Evolutionary conservation across 1,139 yeast species (phyloP), one percentile per base, ranked within the genome.

Genomic region (Kodamaea derodonti): DNA sequence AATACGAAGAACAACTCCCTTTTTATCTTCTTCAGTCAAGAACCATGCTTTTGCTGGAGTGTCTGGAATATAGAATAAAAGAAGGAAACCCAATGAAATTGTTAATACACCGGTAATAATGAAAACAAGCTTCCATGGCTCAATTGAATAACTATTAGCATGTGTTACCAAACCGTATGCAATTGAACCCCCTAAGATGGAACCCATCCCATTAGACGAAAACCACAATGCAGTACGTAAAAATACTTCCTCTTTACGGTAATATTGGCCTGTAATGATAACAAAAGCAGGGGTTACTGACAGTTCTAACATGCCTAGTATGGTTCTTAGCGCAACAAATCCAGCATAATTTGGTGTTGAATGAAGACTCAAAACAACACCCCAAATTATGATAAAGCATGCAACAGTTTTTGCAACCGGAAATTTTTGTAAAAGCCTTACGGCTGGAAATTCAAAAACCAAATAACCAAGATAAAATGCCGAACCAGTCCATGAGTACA

Each of bases 401-500:
- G 67, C 52, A 5, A 64, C 48, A 3, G 61, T 48, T 36, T 63
- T 69, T 10, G 71, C 62, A 25, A 73, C 53, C 2, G 77, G 75
- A 38, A 67, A 66, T 30, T 53, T 52, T 47, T 72, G 76, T 33
- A 72, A 47, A 4, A 70, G 36, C 33, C 56, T 48, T 20, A 64
- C 64, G 2, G 75, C 68, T 6, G 77, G 75, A 35, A 63, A 59
- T 43, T 70, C 75, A 49, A 72, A 73, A 12, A 54, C 29, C 31
- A 76, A 49, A 38, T 72, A 75, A 6, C 80, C 81, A 29, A 75
- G 49, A 48, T 78, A 78, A 41, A 78, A 78, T 1, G 78, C 65
- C 10, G 78, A 61, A 24, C 78, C 81, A n/a, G 69, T 67, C 80
- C 81, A 77, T 6, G 77, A 60, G 49, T 77, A 78, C 57, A 62